Evolutionary conservation across 208 protist species (phyloP), one percentile per base, ranked within the genome.

Genomic region (Naegleria lovaniensis): DNA sequence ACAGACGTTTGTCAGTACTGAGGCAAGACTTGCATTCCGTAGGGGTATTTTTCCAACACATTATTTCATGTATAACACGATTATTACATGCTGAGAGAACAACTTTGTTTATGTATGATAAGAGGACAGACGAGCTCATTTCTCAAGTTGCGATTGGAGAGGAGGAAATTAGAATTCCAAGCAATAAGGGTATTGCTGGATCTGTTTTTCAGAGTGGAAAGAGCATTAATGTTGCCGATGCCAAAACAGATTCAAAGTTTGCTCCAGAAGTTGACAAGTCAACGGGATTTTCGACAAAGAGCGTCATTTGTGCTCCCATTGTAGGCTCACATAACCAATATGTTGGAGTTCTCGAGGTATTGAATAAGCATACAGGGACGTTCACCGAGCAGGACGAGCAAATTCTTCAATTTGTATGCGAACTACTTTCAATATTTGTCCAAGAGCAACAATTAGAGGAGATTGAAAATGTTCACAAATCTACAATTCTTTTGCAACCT

Each of bases 31-130:
- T 79, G 1, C 16, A 43, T 25, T 40, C 25, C 0, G 25, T 52
- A 6, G 84, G 84, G 22, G 84, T 87, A 4, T 87, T 87, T 25
- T 39, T 87, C 33, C 85, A 89, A 67, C 41, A 67, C n/a, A 43
- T 89, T 29, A 67, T 89, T n/a, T 89, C 85, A n/a, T 33, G 48
- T 67, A 40, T 67, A 9, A 67, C 48, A 3, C 55, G 36, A 40
- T 41, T 89, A 25, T 89, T 89, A 40, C 5, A 38, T 40, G 41
- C 48, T 29, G 85, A 89, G 39, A 89, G 85, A 89, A 67, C 85
- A 5, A 67, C 48, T 11, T 40, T 89, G 7, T 89, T 89, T 29
- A 55, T 89, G 48, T 89, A 43, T 19, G 84, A 87, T 38, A 87
- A 55, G 33, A 5, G 3, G 5, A 67, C 48, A 33, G 85, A 89